Base-by-base conservation (phyloP, 140 eudicot genomes). In the Stevia rebaudiana region DNA sequence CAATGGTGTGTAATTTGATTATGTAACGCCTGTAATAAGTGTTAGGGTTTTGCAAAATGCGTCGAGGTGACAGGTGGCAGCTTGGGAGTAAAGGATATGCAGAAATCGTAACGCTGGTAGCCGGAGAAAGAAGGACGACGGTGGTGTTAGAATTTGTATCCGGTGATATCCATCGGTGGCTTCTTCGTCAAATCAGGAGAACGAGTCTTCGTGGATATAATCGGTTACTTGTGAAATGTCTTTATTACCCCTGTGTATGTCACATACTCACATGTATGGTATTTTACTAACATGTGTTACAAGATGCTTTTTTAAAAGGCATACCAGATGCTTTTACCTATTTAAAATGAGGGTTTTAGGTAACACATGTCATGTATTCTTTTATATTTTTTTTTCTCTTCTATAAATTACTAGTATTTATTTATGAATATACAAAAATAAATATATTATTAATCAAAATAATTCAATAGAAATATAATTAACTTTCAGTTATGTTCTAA, bases 141-240 rank as follows among this genome's bases (percentile, higher is more conserved):
- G 35, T 43, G 76, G 63, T 53, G 61, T 53, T 19, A 21, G 55
- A n/a, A 15, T 49, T 49, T 3, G 69, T 3, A 30, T 58, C 48
- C 37, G 74, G 23, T 17, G 42, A 16, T 16, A 24, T 47, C 8
- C 39, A 30, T 42, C 33, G 55, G 59, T 42, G 61, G 40, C 18
- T 39, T 56, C 1, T 60, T 52, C 18, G 65, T 35, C 6, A 22
- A 22, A 17, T 56, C 12, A 47, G 56, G 24, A 31, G 68, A 61
- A 71, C 11, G 12, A 53, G 67, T 69, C 67, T 69, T 18, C 49
- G 65, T 54, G 65, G 54, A 68, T 69, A 68, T 68, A 22, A 57
- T 57, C 36, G 5, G 15, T 28, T 6, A 8, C 6, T 3, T 16
- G 52, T 40, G 54, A 68, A 54, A 24, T 17, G 65, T 23, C 73